Base-by-base conservation (phyloP, 2,329 filamentous ascomycete genomes). In the Fusarium chlamydosporum region DNA sequence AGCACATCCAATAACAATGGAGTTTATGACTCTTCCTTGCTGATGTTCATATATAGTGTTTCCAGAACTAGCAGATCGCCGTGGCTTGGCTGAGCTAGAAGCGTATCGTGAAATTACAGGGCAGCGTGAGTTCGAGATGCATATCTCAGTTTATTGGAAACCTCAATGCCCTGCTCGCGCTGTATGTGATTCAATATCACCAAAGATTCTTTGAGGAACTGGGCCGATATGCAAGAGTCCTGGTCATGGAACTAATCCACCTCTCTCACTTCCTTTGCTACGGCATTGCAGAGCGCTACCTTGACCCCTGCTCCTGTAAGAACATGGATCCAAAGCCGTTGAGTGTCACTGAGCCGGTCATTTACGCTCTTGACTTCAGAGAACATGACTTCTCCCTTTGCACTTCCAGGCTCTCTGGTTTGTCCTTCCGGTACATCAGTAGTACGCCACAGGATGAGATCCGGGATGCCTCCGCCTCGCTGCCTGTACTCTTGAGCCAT, bases 261-360 rank as follows among this genome's bases (percentile, higher is more conserved):
- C 47, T 82, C 77, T 61, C 80, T 80, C 29, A 86, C 81, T 73
- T 88, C 83, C 67, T 78, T 84, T 38, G 86, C 86, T 37, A 87
- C 79, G 13, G 87, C 88, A 76, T 89, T 87, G 75, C 87, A 96
- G 68, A 98, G 83, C 73, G 97, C 94, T 29, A 98, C 95, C 71
- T 86, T 88, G 38, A 98, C 86, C 4, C 96, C 95, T 2, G 94
- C 94, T 2, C 91, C 90, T 9, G 90, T 91, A 54, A 99, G 84
- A 9, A 97, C 93, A 83, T 98, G 93, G 74, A 98, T 97, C 96
- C 96, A 99, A 71, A 99, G 85, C 72, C 96, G 84, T 82, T 99
- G 96, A 18, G 94, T 97, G 82, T 99, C 96, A 79, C 95, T 98
- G 75, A 99, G 82, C 38, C 94, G 89, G 83, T 99, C 96, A 79